Evolutionary conservation across 2,329 filamentous ascomycete genomes (phyloP), one percentile per base, ranked within the genome.

Genomic region (Penicillium frequentans): DNA sequence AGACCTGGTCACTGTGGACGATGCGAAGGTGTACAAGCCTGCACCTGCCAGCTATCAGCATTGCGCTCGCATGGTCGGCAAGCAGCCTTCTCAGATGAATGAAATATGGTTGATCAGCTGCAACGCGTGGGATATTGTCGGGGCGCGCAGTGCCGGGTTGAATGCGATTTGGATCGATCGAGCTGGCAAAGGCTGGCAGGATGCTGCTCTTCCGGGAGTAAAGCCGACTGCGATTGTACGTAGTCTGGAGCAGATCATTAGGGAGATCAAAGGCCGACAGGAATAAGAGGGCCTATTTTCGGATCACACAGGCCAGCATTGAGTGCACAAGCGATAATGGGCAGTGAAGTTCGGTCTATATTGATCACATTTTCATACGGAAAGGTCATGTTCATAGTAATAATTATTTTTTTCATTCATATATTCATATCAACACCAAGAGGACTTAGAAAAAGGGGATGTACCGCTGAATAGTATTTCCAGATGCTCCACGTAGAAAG

Each of bases 71-170:
- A 76, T 77, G 35, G 77, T 81, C 2, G 81, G 81, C 3, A 82
- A 81, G 64, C 63, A 74, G 10, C 66, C 68, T 39, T 74, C 71
- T 1, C 65, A 79, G 19, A 75, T 79, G 61, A 74, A 69, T 1
- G 75, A 82, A 26, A 78, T 91, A 14, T 91, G 88, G 87, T 72
- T 92, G 8, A 81, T 93, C 6, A 89, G 83, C 62, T 84, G 84
- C 1, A 92, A 92, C 68, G 86, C 89, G 2, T 92, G 92, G 68
- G 89, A 92, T 69, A 76, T 89, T 16, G 81, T 86, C 0, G 89
- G 90, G 0, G 86, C 88, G 1, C 80, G 79, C 58, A 78, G 79
- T 1, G 78, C 81, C 5, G 88, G 88, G 0, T 75, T 91, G 74
- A 80, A 82, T 64, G 82, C 85, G 24, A 84, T 81, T 13, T 91